Evolutionary conservation across 1,139 yeast genomes (phyloP).

Genomic region (Taiozyma onychis): DNA sequence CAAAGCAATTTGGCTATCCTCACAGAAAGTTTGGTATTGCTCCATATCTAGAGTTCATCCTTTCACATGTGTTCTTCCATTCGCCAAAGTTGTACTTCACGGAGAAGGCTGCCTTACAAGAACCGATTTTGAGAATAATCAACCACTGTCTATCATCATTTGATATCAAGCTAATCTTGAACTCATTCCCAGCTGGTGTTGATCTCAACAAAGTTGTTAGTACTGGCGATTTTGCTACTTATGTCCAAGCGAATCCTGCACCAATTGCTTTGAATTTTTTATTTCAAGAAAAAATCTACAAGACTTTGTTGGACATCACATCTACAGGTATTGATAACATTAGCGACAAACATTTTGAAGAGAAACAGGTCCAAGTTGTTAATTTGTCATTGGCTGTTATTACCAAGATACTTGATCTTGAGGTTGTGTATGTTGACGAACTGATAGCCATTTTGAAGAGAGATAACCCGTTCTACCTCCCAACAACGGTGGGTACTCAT

Average conservation of each 20-base stretch:
- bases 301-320: conserved; percentile 50
- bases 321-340: conserved; percentile 49
- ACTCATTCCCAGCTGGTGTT: conserved; percentile 43
- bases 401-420: conserved; percentile 45
- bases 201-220: conserved; percentile 47
- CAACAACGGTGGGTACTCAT: conserved; percentile 51
- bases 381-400: conserved; percentile 38
- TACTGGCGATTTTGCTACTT: conserved; percentile 33
- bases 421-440: conserved; percentile 49
- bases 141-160: conserved; percentile 49
- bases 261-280: conserved; percentile 56
- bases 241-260: conserved; percentile 59
- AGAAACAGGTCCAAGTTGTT: conserved; percentile 32
- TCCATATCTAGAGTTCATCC: conserved; percentile 73
- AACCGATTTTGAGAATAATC: conserved; percentile 46
- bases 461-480: conserved; percentile 34
- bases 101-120: conserved; percentile 46
- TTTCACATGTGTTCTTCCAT: conserved; percentile 58
- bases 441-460: conserved; percentile 36
- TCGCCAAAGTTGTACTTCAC: conserved; percentile 30
- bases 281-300: conserved; percentile 53
- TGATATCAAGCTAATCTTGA: conserved; percentile 56
- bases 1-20: conserved; percentile 55
- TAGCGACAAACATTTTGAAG: conserved; percentile 33
- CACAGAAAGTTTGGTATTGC: conserved; percentile 67